These are phyloP conservation scores for Mycena alexandri DNA, from an alignment of 768 basidiomycete species.

Conservation along the genomic window DNA sequence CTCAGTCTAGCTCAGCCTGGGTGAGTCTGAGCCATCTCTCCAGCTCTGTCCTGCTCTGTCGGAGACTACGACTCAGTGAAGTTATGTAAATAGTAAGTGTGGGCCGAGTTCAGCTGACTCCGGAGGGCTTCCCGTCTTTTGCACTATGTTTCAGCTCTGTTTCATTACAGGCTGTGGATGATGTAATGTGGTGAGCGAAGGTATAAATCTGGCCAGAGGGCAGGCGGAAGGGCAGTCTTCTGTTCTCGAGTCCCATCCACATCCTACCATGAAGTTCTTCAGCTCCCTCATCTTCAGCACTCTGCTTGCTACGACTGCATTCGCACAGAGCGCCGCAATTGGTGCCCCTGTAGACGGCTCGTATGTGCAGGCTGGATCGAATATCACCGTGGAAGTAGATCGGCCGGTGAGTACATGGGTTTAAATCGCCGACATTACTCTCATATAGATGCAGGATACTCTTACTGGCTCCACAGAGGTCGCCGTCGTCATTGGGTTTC, in stretches of 20 bases:
- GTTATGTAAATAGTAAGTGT: too few species aligned
- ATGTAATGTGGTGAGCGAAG: constrained; percentile 5
- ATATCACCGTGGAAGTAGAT: constrained; percentile 60
- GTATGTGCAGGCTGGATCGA: constrained; percentile 51
- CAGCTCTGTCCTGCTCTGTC: too few species aligned
- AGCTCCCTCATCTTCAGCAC: constrained; percentile 24
- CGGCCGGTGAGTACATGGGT: constrained; percentile 55
- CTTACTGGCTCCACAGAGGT: constrained; percentile 46
- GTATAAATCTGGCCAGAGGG: background rate
- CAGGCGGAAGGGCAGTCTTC: too few species aligned
- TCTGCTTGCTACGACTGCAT: constrained; percentile 47
- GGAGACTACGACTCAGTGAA: too few species aligned
- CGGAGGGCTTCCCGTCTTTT: too few species aligned
- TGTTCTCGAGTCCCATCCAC: background rate
- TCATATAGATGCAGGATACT: constrained; percentile 12
- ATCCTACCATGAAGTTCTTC: constrained; percentile 31
- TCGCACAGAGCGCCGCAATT: constrained; percentile 59
- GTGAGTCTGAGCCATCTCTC: too few species aligned
- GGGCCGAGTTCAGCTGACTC: too few species aligned
- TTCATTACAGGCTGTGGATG: background rate
- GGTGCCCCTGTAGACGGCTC: constrained; percentile 53
- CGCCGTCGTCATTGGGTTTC: constrained; percentile 48
- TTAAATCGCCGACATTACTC: background rate
- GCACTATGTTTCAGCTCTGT: too few species aligned
- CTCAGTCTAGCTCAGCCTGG: too few species aligned